Base-by-base conservation (phyloP, 2,329 filamentous ascomycete genomes). In the Penicillium sp. region DNA sequence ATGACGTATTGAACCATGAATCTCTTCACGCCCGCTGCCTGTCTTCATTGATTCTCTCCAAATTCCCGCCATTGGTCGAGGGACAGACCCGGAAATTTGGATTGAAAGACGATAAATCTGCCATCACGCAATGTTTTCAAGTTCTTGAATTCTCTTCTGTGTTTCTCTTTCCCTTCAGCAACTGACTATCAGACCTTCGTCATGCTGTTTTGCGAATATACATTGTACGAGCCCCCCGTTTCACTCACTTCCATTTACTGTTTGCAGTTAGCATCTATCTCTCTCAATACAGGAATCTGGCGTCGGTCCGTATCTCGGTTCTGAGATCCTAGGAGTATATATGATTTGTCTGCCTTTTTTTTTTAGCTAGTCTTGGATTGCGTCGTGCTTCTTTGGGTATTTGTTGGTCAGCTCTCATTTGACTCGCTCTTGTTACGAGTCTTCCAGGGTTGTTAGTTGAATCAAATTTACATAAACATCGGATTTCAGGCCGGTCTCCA, bases 241-340 rank as follows among this genome's bases (percentile, higher is more conserved):
- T 19, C 34, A 47, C 42, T 51, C 32, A 16, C 14, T 26, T 39
- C 39, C 40, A 16, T 23, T 19, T 38, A 51, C 41, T 18, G 13
- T 32, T 9, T 19, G 39, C 39, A 39, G 40, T 32, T 51, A 54
- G 46, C 51, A 45, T 49, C 19, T 61, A 53, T 53, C 61, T 54
- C 51, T 23, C 48, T 59, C 55, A 52, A 66, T 65, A 64, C 53
- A 67, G 62, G 59, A 57, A 62, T 51, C 61, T 51, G 61, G 64
- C 60, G 64, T 61, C 61, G 54, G 16, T 41, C 23, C n/a, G 3
- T 36, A 40, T 48, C 19, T 46, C 42, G 38, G 16, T 56, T 64
- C 60, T 62, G 57, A 56, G 14, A 34, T 8, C 23, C 23, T 29
- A 35, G 32, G 26, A 45, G 39, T 44, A 45, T 18, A 34, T 34